These are phyloP conservation scores for Ganoderma sinense DNA, from an alignment of 1,284 basidiomycete genomes.

Conservation along the genomic window DNA sequence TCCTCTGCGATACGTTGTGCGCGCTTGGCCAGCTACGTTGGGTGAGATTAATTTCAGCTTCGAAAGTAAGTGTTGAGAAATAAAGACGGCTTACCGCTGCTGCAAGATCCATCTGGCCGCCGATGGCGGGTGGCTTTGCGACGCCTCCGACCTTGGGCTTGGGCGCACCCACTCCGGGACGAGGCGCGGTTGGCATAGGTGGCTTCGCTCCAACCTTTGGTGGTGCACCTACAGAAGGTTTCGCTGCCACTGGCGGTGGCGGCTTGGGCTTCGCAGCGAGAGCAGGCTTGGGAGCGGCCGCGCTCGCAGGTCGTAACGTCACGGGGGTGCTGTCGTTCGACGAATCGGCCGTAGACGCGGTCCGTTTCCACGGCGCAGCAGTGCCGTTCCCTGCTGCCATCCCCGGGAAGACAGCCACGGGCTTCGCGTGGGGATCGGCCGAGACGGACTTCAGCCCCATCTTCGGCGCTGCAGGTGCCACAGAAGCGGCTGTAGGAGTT, in stretches of 20 bases:
- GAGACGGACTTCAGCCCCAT: slow-evolving; percentile 50
- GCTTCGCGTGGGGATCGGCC: slow-evolving; percentile 68
- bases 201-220: slow-evolving; percentile 58
- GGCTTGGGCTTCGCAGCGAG: slow-evolving; percentile 61
- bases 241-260: slow-evolving; percentile 41
- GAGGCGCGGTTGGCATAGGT: slow-evolving; percentile 60
- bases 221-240: slow-evolving; percentile 46
- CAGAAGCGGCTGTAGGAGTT: slow-evolving; percentile 40
- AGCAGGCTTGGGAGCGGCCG: slow-evolving; percentile 56
- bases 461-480: slow-evolving; percentile 41
- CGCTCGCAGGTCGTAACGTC: slow-evolving; percentile 62
- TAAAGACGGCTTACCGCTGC: slow-evolving; percentile 67
- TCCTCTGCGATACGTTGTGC: slow-evolving; percentile 68
- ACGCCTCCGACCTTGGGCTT: slow-evolving; percentile 39
- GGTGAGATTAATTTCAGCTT: slow-evolving; percentile 23
- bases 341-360: slow-evolving; percentile 42
- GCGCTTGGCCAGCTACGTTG: slow-evolving; percentile 69
- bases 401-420: slow-evolving; percentile 78
- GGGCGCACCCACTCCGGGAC: slow-evolving; percentile 47
- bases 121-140: slow-evolving; percentile 48
- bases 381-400: slow-evolving; percentile 71
- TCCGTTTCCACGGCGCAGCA: slow-evolving; percentile 78
- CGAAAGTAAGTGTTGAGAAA: slow-evolving; percentile 3
- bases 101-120: slow-evolving; percentile 84
- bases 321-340: slow-evolving; percentile 56